Conservation (phyloP, 108 stramenopile species). For the Nitzschia sp. region DNA sequence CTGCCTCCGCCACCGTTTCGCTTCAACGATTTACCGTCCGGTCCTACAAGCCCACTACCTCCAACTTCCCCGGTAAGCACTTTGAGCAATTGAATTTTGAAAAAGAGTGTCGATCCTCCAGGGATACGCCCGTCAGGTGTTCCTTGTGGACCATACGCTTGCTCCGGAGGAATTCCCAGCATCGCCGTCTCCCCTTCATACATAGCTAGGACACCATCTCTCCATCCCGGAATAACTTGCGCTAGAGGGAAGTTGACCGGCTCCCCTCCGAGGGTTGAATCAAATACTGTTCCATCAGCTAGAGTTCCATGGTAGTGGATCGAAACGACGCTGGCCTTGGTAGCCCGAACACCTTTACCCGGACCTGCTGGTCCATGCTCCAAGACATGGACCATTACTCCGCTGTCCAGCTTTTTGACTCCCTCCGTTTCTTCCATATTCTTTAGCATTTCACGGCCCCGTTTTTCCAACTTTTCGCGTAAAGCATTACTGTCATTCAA, state of each 20-base stretch:
- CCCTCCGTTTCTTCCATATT: slow-evolving; percentile 72
- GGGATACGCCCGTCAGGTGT: slow-evolving; percentile 85
- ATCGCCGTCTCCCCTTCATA: slow-evolving; percentile 88
- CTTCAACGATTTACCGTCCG: slow-evolving; percentile 53
- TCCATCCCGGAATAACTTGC: slow-evolving; percentile 79
- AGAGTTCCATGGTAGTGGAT: slow-evolving; percentile 87
- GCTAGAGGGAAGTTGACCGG: slow-evolving; percentile 74
- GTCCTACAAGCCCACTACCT: slow-evolving; percentile 62
- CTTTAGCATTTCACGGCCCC: slow-evolving; percentile 72
- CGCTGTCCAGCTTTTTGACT: slow-evolving; percentile 57
- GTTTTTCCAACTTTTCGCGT: slow-evolving; percentile 62
- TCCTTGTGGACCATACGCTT: slow-evolving; percentile 76
- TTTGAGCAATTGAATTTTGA: slow-evolving; percentile 85
- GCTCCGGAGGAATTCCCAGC: slow-evolving; percentile 82
- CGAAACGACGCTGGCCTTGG: slow-evolving; percentile 64
- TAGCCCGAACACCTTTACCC: slow-evolving; percentile 67
- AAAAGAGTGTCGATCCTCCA: slow-evolving; percentile 82
- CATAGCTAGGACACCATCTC: slow-evolving; percentile 75
- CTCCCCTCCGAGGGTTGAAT: slow-evolving; percentile 74
- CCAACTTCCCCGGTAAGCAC: slow-evolving; percentile 75
- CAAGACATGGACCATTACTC: slow-evolving; percentile 73
- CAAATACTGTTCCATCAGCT: slow-evolving; percentile 86
- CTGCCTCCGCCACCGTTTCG: slow-evolving; percentile 35
- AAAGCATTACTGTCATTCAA: slow-evolving; percentile 52
- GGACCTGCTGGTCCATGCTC: slow-evolving; percentile 72